These are phyloP conservation scores for Mycogone perniciosa DNA, from an alignment of 2,329 filamentous ascomycete species.

Conservation along the genomic window DNA sequence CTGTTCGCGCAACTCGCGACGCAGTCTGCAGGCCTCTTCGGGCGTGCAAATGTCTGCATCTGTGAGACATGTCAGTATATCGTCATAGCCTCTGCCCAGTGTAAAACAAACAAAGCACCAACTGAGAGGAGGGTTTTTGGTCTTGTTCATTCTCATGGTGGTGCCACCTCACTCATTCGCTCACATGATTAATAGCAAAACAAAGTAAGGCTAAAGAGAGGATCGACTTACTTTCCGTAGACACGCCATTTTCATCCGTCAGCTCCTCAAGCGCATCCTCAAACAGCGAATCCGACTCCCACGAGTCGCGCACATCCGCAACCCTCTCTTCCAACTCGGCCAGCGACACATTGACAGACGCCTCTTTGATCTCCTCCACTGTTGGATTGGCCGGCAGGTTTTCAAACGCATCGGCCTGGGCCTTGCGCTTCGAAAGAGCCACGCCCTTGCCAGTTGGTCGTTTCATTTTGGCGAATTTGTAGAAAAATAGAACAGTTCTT, in stretches of 20 bases:
- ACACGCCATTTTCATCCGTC: constrained; percentile 44
- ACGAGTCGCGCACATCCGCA: constrained; percentile 47
- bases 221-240: constrained; percentile 36
- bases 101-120: background rate
- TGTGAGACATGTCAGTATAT: background rate
- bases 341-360: constrained; percentile 30
- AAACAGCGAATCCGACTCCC: constrained; percentile 59
- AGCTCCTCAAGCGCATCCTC: constrained; percentile 57
- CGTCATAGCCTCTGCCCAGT: background rate
- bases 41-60: constrained; percentile 46
- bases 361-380: constrained; percentile 30
- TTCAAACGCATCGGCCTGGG: constrained; percentile 31
- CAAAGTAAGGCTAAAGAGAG: background rate
- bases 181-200: background rate
- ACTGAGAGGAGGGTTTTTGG: background rate
- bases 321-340: constrained; percentile 46
- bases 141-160: no score
- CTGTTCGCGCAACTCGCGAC: constrained; percentile 64
- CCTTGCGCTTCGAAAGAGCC: constrained; percentile 27
- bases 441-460: constrained; percentile 23
- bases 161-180: no score
- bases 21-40: constrained; percentile 62
- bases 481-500: background rate
- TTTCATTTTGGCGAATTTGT: constrained; percentile 8
- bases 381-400: constrained; percentile 29